phyloP scores from a whole-genome alignment of 2,329 filamentous ascomycete species.

The Phialemoniopsis sp. region DNA sequence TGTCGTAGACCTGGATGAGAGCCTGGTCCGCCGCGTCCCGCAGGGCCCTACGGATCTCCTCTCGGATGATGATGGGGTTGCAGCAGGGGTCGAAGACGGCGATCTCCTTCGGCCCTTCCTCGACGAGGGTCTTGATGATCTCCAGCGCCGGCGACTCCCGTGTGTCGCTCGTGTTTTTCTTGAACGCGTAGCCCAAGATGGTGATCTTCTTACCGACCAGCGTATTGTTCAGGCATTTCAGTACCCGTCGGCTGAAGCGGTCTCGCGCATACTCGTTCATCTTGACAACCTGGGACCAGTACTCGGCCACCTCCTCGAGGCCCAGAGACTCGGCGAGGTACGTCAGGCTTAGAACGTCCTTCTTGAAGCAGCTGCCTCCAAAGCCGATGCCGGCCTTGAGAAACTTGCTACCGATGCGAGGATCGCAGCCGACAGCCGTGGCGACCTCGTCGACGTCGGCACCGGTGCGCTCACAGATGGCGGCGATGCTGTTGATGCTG shows the following conservation, averaged over 20 bases:
- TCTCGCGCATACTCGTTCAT: slow-evolving; percentile 75
- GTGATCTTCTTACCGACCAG: slow-evolving; percentile 67
- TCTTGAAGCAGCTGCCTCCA: slow-evolving; percentile 78
- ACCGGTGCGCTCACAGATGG: slow-evolving; percentile 72
- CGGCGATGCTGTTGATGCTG: slow-evolving; percentile 78
- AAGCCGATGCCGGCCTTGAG: slow-evolving; percentile 74
- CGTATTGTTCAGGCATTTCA: slow-evolving; percentile 64
- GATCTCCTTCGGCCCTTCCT: slow-evolving; percentile 60
- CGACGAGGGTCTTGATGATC: slow-evolving; percentile 60
- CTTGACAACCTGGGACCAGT: slow-evolving; percentile 69
- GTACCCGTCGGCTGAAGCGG: slow-evolving; percentile 63
- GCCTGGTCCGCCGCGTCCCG: slow-evolving; percentile 30
- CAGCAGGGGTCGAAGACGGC: slow-evolving; percentile 66
- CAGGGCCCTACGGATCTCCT: slow-evolving; percentile 44
- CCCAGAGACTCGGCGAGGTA: slow-evolving; percentile 70
- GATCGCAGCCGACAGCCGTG: slow-evolving; percentile 63
- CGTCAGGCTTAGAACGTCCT: slow-evolving; percentile 70
- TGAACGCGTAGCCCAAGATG: slow-evolving; percentile 73
- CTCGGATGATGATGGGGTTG: slow-evolving; percentile 43
- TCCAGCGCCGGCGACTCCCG: slow-evolving; percentile 67
- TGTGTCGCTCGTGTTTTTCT: slow-evolving; percentile 74
- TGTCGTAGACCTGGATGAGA: slow-evolving; percentile 41
- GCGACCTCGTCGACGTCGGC: slow-evolving; percentile 73
- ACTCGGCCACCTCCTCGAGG: slow-evolving; percentile 67
- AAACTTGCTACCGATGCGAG: slow-evolving; percentile 68